phyloP scores from a whole-genome alignment of 176 grass and related monocot genomes.

The Aegilops umbellulata region DNA sequence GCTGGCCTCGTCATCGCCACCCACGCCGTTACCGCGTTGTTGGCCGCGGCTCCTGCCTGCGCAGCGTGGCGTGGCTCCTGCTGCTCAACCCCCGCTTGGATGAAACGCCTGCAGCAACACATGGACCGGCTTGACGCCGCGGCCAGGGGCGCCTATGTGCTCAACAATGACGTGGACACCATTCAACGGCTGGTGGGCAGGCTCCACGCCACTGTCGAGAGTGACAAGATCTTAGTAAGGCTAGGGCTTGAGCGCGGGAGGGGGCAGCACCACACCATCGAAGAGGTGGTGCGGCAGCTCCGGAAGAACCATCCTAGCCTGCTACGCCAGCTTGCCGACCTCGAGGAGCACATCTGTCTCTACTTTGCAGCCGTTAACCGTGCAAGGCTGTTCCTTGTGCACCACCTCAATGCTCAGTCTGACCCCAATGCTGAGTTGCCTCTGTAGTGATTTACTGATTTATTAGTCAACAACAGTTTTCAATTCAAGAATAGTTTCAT shows the following conservation, averaged over 20 bases:
- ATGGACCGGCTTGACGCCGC: constrained; percentile 73
- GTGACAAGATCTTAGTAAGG: constrained; percentile 70
- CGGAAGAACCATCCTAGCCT: constrained; percentile 73
- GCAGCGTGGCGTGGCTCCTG: constrained; percentile 25
- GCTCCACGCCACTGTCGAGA: constrained; percentile 71
- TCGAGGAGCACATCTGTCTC: constrained; percentile 90
- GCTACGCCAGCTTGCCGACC: constrained; percentile 64
- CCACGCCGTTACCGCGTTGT: constrained; percentile 38
- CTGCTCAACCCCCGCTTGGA: constrained; percentile 24
- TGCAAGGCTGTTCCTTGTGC: constrained; percentile 67
- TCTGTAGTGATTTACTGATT: background rate
- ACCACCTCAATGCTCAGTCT: constrained; percentile 53
- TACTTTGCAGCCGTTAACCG: constrained; percentile 80
- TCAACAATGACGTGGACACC: constrained; percentile 78
- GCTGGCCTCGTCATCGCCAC: constrained; percentile 59
- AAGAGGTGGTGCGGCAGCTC: constrained; percentile 75
- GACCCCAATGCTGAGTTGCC: constrained; percentile 22
- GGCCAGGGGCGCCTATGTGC: constrained; percentile 73
- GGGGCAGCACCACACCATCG: constrained; percentile 73
- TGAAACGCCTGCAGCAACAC: constrained; percentile 52
- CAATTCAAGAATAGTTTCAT: constrained; percentile 11
- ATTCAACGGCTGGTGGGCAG: constrained; percentile 78
- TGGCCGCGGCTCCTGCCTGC: constrained; percentile 31
- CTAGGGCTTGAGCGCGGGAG: constrained; percentile 72
- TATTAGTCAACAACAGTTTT: background rate